Evolutionary conservation across 176 grass and related monocot species (phyloP).

Genomic region (Musa beccarii): DNA sequence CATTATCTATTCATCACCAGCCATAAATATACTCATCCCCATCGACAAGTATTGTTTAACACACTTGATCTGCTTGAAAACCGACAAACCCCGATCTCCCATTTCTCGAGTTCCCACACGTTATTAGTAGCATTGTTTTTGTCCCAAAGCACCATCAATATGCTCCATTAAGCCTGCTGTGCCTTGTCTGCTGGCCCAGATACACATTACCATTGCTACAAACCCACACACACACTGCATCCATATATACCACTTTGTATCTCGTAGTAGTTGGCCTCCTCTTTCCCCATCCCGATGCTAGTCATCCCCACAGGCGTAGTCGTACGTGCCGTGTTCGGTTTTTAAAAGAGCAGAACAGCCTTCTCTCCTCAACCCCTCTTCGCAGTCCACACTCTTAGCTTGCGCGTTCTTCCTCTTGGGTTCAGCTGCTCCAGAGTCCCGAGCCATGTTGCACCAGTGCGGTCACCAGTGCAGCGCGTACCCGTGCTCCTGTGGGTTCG

Average conservation of each 20-base stretch:
- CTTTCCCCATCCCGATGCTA: conserved; percentile 18
- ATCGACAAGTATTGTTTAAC: neutral
- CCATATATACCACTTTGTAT: neutral
- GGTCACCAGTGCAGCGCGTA: neutral
- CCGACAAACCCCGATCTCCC: conserved; percentile 39
- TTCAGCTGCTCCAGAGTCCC: neutral
- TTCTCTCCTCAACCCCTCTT: conserved; percentile 4
- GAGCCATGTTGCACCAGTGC: conserved; percentile 47
- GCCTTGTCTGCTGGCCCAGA: neutral
- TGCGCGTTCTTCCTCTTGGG: neutral
- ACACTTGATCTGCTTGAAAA: conserved; percentile 17
- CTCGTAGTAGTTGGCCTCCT: neutral
- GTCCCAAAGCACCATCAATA: conserved; percentile 20
- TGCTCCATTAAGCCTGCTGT: neutral
- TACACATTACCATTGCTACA: neutral
- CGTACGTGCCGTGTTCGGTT: conserved; percentile 1
- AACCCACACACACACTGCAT: neutral
- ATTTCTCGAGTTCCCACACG: conserved; percentile 32
- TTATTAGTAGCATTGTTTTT: neutral
- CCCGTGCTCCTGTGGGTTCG: conserved; percentile 57
- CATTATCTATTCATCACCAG: neutral
- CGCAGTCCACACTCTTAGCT: neutral
- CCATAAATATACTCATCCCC: neutral
- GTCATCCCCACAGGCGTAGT: conserved; percentile 7
- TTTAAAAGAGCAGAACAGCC: neutral